Base-by-base conservation (phyloP, 208 protist genomes). In the Crithidia thermophila region DNA sequence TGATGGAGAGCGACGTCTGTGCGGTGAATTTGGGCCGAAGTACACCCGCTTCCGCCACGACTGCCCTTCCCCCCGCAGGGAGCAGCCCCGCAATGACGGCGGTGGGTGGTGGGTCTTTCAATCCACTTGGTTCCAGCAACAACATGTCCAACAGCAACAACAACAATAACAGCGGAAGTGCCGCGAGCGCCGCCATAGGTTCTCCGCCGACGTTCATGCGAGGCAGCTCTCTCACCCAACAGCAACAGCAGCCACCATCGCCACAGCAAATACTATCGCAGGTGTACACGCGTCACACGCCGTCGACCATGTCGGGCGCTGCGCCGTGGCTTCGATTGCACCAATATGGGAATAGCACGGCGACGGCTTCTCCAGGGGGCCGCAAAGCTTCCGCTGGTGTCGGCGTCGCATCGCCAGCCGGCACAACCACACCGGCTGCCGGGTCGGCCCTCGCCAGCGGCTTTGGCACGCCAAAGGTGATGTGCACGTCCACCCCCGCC, bases 261-360 rank as follows among this genome's bases (percentile, higher is more conserved):
- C 4, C 51, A 42, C 18, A 8, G 23, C n/a, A n/a, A n/a, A n/a
- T n/a, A n/a, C n/a, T n/a, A n/a, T n/a, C 28, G 28, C 34, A 33
- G 4, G 31, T 59, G 0, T 59, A 59, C 37, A 25, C 33, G 2
- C 53, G 36, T 4, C 53, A 43, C 53, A 27, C 33, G 1, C 18
- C 37, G 0, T 4, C 53, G 2, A 46, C 33, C 9, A 30, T n/a
- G 36, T 59, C 53, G 11, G 37, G 21, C 23, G 11, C 53, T 5
- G 30, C 51, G n/a, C 53, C 53, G 53, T 59, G 53, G 53, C 53
- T 59, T 34, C 53, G 53, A 2, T 23, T 59, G 37, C 53, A 59
- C 28, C 49, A 28, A 3, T 53, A 10, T n/a, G 10, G 49, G n/a
- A n/a, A n/a, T n/a, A n/a, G n/a, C n/a, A n/a, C n/a, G n/a, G n/a